Conservation (phyloP, 1,139 yeast genomes). For the Pichia sp. region DNA sequence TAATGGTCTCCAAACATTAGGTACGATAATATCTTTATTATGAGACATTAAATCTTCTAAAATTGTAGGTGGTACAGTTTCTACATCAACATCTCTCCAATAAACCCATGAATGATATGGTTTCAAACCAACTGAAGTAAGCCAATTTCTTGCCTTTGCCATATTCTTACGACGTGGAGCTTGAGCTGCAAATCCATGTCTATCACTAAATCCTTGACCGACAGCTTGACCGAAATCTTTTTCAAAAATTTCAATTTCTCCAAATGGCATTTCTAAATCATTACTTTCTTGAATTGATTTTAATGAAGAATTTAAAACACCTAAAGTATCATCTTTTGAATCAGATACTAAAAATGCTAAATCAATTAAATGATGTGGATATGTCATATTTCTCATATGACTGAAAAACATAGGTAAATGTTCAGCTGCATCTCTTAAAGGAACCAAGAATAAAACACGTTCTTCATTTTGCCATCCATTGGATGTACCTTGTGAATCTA, state of each 20-base stretch:
- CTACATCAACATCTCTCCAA: slow-evolving; percentile 90
- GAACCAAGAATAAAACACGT: slow-evolving; percentile 52
- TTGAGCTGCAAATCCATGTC: slow-evolving; percentile 86
- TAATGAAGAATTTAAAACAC: slow-evolving; percentile 39
- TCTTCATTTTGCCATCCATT: slow-evolving; percentile 54
- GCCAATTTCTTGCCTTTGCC: slow-evolving; percentile 90
- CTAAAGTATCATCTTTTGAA: slow-evolving; percentile 54
- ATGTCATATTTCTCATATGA: slow-evolving; percentile 51
- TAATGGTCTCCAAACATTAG: slow-evolving; percentile 85
- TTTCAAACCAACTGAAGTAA: slow-evolving; percentile 65
- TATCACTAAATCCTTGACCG: slow-evolving; percentile 86
- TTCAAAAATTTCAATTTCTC: slow-evolving; percentile 59
- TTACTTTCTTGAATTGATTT: slow-evolving; percentile 40
- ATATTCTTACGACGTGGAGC: slow-evolving; percentile 80
- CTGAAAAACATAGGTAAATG: slow-evolving; percentile 58
- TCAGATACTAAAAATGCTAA: slow-evolving; percentile 54
- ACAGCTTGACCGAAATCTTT: slow-evolving; percentile 81
- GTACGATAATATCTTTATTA: slow-evolving; percentile 77
- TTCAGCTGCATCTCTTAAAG: slow-evolving; percentile 56
- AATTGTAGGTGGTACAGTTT: slow-evolving; percentile 69
- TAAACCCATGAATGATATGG: slow-evolving; percentile 91
- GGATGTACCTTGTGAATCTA: slow-evolving; percentile 37
- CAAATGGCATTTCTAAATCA: slow-evolving; percentile 41
- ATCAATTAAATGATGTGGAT: slow-evolving; percentile 53
- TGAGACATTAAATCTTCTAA: slow-evolving; percentile 74